Base-by-base conservation (phyloP, 2,329 filamentous ascomycete genomes). In the Hawksworthiomyces lignivorus region DNA sequence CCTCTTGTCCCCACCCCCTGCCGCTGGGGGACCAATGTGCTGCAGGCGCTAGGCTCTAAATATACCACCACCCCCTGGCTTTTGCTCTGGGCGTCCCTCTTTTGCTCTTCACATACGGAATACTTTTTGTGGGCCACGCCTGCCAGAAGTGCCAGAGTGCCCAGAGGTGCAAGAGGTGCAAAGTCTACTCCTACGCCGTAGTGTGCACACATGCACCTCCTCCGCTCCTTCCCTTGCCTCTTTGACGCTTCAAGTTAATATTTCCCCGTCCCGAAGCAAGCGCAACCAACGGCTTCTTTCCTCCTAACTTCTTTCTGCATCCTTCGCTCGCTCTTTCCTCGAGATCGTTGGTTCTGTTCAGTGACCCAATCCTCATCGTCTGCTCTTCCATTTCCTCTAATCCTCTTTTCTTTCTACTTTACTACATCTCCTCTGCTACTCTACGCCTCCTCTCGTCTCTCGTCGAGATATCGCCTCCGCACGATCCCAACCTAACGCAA, bases 31-130 rank as follows among this genome's bases (percentile, higher is more conserved):
- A 43, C 34, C 35, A 43, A 43, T 43, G 29, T 43, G 22, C 29
- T 28, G 18, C 31, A 7, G 35, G 42, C 45, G 41, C 37, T 45
- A 44, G 31, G 18, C 42, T 45, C 36, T 42, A 47, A 45, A 42
- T 47, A 44, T 39, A 40, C 32, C 38, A 22, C 14, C 36, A 41
- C 36, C 30, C 39, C 41, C 38, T 38, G 20, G 24, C 33, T 35
- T 15, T 19, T 40, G 21, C 30, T 21, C 9, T 34, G 17, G 8
- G 12, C 24, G 24, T 26, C 12, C 24, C 24, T 26, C n/a, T n/a
- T n/a, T n/a, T n/a, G n/a, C n/a, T n/a, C n/a, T n/a, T n/a, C n/a
- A n/a, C n/a, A n/a, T n/a, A n/a, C n/a, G n/a, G n/a, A n/a, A n/a
- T n/a, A n/a, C n/a, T n/a, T 32, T 18, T 19, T 19, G 38, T 40